These are phyloP conservation scores for Hypholoma sublateritium DNA, from an alignment of 768 basidiomycete species.

Conservation along the genomic window DNA sequence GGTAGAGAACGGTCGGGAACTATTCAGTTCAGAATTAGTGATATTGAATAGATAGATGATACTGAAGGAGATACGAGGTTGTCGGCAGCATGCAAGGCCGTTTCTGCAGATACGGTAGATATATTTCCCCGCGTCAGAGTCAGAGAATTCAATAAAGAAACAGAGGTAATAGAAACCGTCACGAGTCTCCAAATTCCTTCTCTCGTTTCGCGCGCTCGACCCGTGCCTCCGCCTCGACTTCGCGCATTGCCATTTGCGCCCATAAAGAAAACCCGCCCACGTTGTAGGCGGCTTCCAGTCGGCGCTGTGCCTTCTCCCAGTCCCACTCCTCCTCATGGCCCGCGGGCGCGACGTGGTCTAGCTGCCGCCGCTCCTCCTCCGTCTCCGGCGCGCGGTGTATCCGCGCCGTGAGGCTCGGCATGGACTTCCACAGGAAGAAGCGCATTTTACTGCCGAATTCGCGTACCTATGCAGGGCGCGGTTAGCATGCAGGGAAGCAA, in stretches of 20 bases:
- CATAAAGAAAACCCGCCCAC: constrained; percentile 57
- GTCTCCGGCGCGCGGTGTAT: constrained; percentile 46
- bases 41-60: no score
- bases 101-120: no score
- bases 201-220: constrained; percentile 43
- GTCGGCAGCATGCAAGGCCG: no score
- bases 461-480: constrained; percentile 37
- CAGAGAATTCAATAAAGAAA: background rate
- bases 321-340: constrained; percentile 36
- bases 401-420: constrained; percentile 49
- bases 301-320: constrained; percentile 52
- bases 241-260: constrained; percentile 50
- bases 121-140: no score
- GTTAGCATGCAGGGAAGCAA: background rate
- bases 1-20: no score
- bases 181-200: constrained; percentile 16
- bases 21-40: no score
- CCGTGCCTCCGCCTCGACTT: constrained; percentile 58
- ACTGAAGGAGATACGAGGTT: no score
- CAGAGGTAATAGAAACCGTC: background rate
- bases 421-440: constrained; percentile 37
- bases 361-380: constrained; percentile 27
- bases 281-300: constrained; percentile 57
- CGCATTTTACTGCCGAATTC: constrained; percentile 66
- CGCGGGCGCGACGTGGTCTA: constrained; percentile 9